Conservation (phyloP, 805 yeast genomes). For the Saccharomycopsis guyanensis region DNA sequence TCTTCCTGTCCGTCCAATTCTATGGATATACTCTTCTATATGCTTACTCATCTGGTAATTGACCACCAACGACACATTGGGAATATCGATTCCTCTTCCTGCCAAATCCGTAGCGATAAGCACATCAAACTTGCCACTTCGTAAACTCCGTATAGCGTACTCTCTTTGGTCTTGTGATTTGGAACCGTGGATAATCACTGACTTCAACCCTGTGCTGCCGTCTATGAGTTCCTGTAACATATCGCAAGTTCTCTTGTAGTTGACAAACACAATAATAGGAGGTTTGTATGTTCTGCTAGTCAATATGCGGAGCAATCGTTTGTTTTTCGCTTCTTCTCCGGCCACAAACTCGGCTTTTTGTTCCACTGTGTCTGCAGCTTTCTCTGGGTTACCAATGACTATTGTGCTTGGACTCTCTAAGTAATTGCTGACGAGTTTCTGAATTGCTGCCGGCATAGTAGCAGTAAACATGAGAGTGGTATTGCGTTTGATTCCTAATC, state of each 20-base stretch:
- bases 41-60: slow-evolving; percentile 77
- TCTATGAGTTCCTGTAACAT: slow-evolving; percentile 44
- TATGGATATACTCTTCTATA: slow-evolving; percentile 81
- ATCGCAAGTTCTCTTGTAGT: slow-evolving; percentile 70
- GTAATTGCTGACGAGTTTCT: slow-evolving; percentile 56
- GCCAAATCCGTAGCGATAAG: slow-evolving; percentile 93
- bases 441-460: slow-evolving; percentile 74
- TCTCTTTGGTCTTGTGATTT: slow-evolving; percentile 83
- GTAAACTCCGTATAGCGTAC: slow-evolving; percentile 54
- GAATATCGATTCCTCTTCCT: slow-evolving; percentile 92
- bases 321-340: slow-evolving; percentile 39
- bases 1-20: slow-evolving; percentile 95
- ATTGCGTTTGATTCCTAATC: slow-evolving; percentile 26
- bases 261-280: slow-evolving; percentile 75
- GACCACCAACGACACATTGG: slow-evolving; percentile 74
- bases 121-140: slow-evolving; percentile 47
- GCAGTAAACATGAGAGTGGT: slow-evolving; percentile 92
- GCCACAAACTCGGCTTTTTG: slow-evolving; percentile 56
- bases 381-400: slow-evolving; percentile 60
- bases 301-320: slow-evolving; percentile 35
- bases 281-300: slow-evolving; percentile 31
- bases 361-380: slow-evolving; percentile 57
- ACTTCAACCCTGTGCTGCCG: slow-evolving; percentile 36
- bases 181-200: slow-evolving; percentile 76
- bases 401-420: slow-evolving; percentile 54